Evolutionary conservation across 805 yeast species (phyloP).

Genomic region (Kodamaea hsintzibuensis): DNA sequence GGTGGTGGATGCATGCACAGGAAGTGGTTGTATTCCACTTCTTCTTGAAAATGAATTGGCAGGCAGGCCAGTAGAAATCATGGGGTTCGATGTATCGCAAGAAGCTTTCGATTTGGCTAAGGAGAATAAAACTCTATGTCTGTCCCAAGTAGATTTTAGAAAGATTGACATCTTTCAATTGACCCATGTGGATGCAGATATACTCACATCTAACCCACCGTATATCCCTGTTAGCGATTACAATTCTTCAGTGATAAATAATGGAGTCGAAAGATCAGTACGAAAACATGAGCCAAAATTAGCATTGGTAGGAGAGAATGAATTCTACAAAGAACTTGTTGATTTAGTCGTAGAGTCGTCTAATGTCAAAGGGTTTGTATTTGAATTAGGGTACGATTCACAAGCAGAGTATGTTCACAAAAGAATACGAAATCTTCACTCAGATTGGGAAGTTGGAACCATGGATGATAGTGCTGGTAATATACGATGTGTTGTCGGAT

Average conservation of each 20-base stretch:
- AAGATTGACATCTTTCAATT: neutral
- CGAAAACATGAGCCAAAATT: conserved; percentile 67
- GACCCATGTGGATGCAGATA: conserved; percentile 33
- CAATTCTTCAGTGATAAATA: conserved; percentile 23
- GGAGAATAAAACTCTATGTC: conserved; percentile 36
- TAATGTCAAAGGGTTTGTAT: conserved; percentile 59
- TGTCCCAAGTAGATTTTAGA: neutral
- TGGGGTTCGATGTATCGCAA: conserved; percentile 58
- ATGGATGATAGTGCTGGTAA: conserved; percentile 52
- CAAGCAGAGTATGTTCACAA: conserved; percentile 53
- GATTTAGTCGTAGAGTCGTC: conserved; percentile 40
- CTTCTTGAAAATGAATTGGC: conserved; percentile 33
- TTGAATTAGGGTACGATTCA: conserved; percentile 67
- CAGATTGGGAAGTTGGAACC: conserved; percentile 52
- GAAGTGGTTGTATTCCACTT: conserved; percentile 84
- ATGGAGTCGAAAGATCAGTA: conserved; percentile 66
- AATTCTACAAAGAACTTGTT: conserved; percentile 64
- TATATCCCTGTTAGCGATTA: conserved; percentile 61
- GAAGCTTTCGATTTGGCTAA: conserved; percentile 53
- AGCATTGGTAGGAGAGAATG: conserved; percentile 79
- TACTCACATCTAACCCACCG: conserved; percentile 89
- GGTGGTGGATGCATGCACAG: conserved; percentile 77
- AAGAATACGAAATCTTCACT: conserved; percentile 14
- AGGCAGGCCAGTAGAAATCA: conserved; percentile 19
- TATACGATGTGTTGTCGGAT: conserved; percentile 66